These are phyloP conservation scores for Jatropha podagrica DNA, from an alignment of 441 rosid species.

Conservation along the genomic window DNA sequence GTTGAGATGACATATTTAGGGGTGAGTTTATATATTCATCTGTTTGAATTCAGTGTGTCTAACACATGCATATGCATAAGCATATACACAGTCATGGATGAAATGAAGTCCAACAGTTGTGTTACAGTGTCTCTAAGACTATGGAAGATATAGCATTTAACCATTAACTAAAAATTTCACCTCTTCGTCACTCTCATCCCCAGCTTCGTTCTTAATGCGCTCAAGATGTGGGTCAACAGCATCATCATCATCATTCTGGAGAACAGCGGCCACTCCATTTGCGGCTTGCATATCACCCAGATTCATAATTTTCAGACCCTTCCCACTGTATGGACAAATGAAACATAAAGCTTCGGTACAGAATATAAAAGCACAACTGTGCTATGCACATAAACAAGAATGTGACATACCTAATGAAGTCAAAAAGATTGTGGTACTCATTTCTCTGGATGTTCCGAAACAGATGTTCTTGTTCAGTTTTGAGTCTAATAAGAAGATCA, in stretches of 20 bases:
- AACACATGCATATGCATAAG: too few species aligned
- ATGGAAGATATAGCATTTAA: background rate
- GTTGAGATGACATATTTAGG: too few species aligned
- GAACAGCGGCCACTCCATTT: constrained; percentile 76
- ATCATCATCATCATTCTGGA: constrained; percentile 71
- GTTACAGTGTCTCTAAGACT: constrained; percentile 9
- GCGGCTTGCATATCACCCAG: constrained; percentile 59
- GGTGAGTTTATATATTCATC: too few species aligned
- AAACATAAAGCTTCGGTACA: constrained; percentile 13
- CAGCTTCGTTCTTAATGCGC: constrained; percentile 83
- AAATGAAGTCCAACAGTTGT: background rate
- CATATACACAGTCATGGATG: background rate
- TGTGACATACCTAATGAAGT: constrained; percentile 70
- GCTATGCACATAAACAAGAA: constrained; percentile 14
- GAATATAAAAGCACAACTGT: background rate
- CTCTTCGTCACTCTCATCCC: constrained; percentile 97
- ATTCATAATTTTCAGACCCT: constrained; percentile 93
- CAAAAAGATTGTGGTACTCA: constrained; percentile 85
- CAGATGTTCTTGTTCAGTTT: constrained; percentile 94
- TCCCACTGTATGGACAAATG: constrained; percentile 48
- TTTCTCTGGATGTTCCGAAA: constrained; percentile 95
- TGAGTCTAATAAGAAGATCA: constrained; percentile 88
- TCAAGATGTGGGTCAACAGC: constrained; percentile 94
- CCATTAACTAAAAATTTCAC: constrained; percentile 32
- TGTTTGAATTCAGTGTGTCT: too few species aligned